These are phyloP conservation scores for Umbelopsis ramanniana DNA, from an alignment of 192 early-diverging fungal genomes.

Conservation along the genomic window DNA sequence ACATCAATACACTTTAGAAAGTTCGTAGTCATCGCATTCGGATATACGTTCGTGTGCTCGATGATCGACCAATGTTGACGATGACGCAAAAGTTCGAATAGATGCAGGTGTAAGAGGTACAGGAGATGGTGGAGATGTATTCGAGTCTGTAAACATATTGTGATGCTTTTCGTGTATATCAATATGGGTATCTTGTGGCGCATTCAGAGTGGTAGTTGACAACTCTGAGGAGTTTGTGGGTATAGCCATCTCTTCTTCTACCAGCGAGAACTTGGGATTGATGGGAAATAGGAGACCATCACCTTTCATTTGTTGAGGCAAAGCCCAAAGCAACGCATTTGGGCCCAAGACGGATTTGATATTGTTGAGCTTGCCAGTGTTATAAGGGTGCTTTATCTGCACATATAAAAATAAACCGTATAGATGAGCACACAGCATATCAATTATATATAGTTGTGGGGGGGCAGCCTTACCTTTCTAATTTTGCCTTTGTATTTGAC, in stretches of 20 bases:
- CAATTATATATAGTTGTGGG: background rate
- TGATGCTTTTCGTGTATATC: slow-evolving; percentile 1
- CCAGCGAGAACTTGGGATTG: slow-evolving; percentile 26
- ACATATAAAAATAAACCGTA: background rate
- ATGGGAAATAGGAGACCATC: slow-evolving; percentile 73
- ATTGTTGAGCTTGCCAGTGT: slow-evolving; percentile 78
- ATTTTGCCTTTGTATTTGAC: slow-evolving; percentile 68
- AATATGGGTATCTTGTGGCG: background rate
- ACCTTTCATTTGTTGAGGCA: slow-evolving; percentile 67
- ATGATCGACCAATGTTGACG: slow-evolving; percentile 13
- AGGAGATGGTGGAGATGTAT: background rate
- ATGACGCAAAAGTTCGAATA: slow-evolving; percentile 18
- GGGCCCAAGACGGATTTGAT: slow-evolving; percentile 74
- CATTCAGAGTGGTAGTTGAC: slow-evolving; percentile 5
- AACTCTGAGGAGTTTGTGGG: background rate
- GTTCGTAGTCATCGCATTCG: background rate
- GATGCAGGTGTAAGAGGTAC: slow-evolving; percentile 7
- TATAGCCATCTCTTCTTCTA: slow-evolving; percentile 7
- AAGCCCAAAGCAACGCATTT: slow-evolving; percentile 72
- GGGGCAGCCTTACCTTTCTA: slow-evolving; percentile 42
- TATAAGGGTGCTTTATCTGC: slow-evolving; percentile 77
- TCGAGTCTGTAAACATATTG: background rate
- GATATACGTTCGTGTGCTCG: background rate
- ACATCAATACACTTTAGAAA: background rate
- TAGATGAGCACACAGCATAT: background rate